Conservation (phyloP, 192 early-diverging fungal genomes). For the Coemansia sp. region DNA sequence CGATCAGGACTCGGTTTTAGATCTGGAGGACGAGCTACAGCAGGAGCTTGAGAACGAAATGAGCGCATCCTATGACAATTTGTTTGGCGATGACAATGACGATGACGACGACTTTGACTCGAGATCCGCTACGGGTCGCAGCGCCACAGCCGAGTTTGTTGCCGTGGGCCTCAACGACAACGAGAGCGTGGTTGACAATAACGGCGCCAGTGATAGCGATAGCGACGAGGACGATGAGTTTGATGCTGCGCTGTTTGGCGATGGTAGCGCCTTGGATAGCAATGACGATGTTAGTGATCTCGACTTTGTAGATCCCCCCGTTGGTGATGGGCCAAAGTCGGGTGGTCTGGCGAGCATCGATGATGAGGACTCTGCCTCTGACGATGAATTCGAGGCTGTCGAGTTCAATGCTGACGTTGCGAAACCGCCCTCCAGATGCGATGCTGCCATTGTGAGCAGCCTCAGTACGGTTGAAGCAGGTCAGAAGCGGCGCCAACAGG, state of each 20-base stretch:
- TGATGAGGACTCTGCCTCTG: constrained; percentile 47
- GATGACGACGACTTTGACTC: constrained; percentile 10
- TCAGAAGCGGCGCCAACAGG: constrained; percentile 17
- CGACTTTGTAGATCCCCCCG: constrained; percentile 40
- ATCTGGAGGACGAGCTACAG: constrained; percentile 50
- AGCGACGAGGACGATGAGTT: constrained; percentile 8
- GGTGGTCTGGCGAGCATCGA: neutral
- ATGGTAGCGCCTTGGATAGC: constrained; percentile 25
- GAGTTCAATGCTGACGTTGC: constrained; percentile 9
- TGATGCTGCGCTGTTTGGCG: constrained; percentile 41
- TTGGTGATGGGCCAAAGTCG: neutral
- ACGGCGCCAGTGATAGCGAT: neutral
- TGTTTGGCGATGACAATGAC: constrained; percentile 38
- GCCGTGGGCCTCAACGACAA: constrained; percentile 4
- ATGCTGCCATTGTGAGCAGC: neutral
- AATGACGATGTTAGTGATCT: constrained; percentile 25
- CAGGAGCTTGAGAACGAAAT: constrained; percentile 54
- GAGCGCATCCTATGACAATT: constrained; percentile 44
- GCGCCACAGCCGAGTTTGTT: constrained; percentile 8
- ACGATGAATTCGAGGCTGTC: constrained; percentile 52
- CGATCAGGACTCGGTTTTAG: constrained; percentile 30
- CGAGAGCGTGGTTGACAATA: neutral
- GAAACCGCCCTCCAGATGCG: neutral
- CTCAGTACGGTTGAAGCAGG: neutral
- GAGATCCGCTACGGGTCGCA: constrained; percentile 23